Conservation (phyloP, 495 filamentous ascomycete species). For the Talaromyces liani region DNA sequence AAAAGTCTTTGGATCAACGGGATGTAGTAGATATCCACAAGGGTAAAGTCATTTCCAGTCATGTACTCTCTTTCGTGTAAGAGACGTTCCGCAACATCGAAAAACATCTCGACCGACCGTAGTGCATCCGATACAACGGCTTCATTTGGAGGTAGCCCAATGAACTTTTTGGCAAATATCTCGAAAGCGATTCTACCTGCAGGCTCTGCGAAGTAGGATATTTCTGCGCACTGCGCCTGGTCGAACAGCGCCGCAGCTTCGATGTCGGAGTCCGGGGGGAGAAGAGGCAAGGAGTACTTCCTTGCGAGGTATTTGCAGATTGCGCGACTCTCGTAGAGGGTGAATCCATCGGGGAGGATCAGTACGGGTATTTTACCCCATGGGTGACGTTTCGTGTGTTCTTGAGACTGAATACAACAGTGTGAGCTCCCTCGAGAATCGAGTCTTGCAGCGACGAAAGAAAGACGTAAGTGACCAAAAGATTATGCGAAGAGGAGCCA, state of each 20-base stretch:
- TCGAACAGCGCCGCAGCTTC: constrained; percentile 35
- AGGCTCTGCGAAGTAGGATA: constrained; percentile 32
- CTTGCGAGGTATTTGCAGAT: constrained; percentile 40
- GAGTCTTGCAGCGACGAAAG: background rate
- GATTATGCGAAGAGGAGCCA: constrained; percentile 14
- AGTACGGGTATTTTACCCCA: constrained; percentile 32
- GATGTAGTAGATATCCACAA: constrained; percentile 39
- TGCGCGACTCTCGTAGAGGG: constrained; percentile 37
- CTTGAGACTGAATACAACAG: constrained; percentile 21
- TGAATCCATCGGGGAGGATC: constrained; percentile 22
- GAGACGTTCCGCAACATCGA: constrained; percentile 32
- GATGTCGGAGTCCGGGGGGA: constrained; percentile 30
- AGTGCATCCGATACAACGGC: constrained; percentile 28
- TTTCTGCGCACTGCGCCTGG: constrained; percentile 31
- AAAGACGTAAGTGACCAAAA: background rate
- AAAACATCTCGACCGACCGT: constrained; percentile 28
- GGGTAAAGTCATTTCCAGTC: constrained; percentile 34
- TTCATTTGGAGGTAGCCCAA: constrained; percentile 31
- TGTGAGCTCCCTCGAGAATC: constrained; percentile 18
- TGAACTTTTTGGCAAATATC: constrained; percentile 35
- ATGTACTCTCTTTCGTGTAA: constrained; percentile 31
- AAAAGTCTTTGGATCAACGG: constrained; percentile 35
- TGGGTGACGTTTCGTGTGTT: constrained; percentile 31
- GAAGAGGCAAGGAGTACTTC: constrained; percentile 30
- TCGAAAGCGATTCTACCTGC: constrained; percentile 34